Conservation (phyloP, 164 flowering plant genomes). For the Nymphaea colorata region DNA sequence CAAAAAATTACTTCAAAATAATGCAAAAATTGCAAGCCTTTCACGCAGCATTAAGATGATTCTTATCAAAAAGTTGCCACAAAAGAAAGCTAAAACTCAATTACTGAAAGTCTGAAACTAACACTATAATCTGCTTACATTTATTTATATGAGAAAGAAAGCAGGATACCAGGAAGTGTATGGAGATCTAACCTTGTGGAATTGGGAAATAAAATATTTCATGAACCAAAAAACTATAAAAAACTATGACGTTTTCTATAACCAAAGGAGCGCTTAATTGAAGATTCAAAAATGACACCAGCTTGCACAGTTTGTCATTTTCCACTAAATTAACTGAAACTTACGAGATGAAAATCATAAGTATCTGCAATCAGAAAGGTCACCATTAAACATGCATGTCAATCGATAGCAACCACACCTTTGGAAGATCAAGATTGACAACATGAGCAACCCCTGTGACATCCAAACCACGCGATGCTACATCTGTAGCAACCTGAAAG, state of each 20-base stretch:
- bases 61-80: background rate
- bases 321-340: background rate
- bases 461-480: constrained; percentile 72
- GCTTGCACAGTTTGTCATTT: background rate
- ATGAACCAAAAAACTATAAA: background rate
- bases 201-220: no score
- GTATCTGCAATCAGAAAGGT: no score
- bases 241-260: background rate
- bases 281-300: background rate
- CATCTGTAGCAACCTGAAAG: constrained; percentile 65
- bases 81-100: background rate
- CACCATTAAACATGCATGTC: background rate
- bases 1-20: no score
- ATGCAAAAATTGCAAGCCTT: background rate
- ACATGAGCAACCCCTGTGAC: constrained; percentile 66
- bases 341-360: no score
- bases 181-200: no score
- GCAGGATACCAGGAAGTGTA: background rate
- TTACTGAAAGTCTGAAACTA: background rate
- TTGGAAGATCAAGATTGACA: constrained; percentile 59
- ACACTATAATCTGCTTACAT: background rate
- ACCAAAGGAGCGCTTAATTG: no score
- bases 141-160: no score
- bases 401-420: constrained; percentile 23
- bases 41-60: background rate